Conservation (phyloP, 2,329 filamentous ascomycete genomes). For the Diaporthe sp. region DNA sequence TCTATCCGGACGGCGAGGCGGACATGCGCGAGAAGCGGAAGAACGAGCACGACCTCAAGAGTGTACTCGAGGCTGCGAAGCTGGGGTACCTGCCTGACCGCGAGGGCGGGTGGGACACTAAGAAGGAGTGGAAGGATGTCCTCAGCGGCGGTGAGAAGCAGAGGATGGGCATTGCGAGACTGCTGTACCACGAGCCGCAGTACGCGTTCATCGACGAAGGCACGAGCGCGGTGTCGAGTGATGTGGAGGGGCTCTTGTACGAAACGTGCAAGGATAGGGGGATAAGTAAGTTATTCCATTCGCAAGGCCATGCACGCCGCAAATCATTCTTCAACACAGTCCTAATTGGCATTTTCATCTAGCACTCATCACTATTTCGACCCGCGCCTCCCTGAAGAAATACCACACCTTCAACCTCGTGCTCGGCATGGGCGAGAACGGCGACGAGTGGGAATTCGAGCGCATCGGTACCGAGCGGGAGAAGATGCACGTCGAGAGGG, state of each 20-base stretch:
- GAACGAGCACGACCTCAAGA: conserved; percentile 82
- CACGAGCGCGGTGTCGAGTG: conserved; percentile 92
- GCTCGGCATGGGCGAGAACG: conserved; percentile 83
- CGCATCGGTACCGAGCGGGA: conserved; percentile 94
- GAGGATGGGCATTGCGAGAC: conserved; percentile 88
- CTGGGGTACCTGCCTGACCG: conserved; percentile 91
- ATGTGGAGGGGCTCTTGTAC: conserved; percentile 94
- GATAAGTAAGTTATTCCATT: conserved; percentile 77
- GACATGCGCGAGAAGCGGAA: conserved; percentile 90
- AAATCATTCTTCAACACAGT: not conserved
- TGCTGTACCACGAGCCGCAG: conserved; percentile 94
- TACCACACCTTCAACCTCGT: conserved; percentile 95
- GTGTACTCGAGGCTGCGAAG: conserved; percentile 84
- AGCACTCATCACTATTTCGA: conserved; percentile 96
- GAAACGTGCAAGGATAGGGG: conserved; percentile 93
- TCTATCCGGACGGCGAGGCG: conserved; percentile 94
- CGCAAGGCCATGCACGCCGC: not conserved
- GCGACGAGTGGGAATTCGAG: conserved; percentile 93
- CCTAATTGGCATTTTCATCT: conserved; percentile 44
- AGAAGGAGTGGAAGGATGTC: conserved; percentile 99
- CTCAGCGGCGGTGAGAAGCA: conserved; percentile 98
- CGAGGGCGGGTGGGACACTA: conserved; percentile 96
- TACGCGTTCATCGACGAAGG: conserved; percentile 97
- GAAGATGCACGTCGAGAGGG: conserved; percentile 93
- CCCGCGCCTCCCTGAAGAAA: conserved; percentile 92